A percentile compares a stretch with the other conserved stretches of the same genome.
These are phyloP conservation scores for Sugiyamaella sp. DNA, from an alignment of 1,139 yeast species.

Conservation along the genomic window DNA sequence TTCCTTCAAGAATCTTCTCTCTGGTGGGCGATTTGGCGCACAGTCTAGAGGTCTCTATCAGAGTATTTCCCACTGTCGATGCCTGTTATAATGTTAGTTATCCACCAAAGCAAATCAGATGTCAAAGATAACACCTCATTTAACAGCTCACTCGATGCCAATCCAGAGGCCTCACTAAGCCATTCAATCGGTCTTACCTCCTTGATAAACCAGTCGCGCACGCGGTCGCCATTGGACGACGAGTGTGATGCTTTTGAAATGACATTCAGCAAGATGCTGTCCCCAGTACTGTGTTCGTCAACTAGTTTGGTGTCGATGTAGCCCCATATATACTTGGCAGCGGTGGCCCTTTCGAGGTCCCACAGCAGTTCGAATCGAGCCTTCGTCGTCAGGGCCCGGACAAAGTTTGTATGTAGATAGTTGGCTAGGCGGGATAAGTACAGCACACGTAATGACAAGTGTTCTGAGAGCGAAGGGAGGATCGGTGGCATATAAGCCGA, in stretches of 20 bases:
- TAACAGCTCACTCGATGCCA: too few relatives aligned
- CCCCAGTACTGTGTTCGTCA: neutral
- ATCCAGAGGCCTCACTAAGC: neutral
- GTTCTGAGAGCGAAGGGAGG: constrained; percentile 49
- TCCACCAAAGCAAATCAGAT: neutral
- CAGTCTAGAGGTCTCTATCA: constrained; percentile 17
- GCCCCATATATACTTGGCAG: constrained; percentile 56
- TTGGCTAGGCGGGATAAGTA: constrained; percentile 49
- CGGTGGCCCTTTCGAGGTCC: constrained; percentile 59
- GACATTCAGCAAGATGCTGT: constrained; percentile 1
- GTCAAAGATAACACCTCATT: too few relatives aligned
- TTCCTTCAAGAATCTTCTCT: constrained; percentile 35
- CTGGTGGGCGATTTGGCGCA: constrained; percentile 16
- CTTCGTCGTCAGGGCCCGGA: constrained; percentile 42
- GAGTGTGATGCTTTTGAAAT: constrained; percentile 2
- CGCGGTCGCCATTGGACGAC: constrained; percentile 26
- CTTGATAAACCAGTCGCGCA: constrained; percentile 36
- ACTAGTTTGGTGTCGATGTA: constrained; percentile 30
- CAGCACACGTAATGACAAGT: constrained; percentile 48
- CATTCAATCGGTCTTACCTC: too few relatives aligned
- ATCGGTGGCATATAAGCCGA: constrained; percentile 51
- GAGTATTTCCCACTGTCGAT: constrained; percentile 5
- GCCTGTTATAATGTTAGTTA: constrained; percentile 11
- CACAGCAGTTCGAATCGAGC: constrained; percentile 48
- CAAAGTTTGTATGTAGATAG: constrained; percentile 54